Evolutionary conservation across 2,329 filamentous ascomycete genomes (phyloP).

Genomic region (Dactylellina sp.): DNA sequence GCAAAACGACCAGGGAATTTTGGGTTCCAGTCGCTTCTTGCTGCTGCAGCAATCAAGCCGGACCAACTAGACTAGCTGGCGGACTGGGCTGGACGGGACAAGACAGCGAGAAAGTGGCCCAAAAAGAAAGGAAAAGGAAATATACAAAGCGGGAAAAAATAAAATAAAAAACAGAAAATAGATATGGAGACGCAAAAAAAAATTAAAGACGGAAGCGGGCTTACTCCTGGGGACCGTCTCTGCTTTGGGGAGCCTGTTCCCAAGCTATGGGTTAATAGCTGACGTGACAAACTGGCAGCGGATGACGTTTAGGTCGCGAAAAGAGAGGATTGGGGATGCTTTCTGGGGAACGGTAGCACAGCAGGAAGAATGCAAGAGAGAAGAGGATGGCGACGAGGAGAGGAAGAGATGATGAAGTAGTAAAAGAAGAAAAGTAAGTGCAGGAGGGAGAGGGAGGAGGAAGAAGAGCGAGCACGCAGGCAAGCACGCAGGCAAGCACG

Average conservation of each 20-base stretch:
- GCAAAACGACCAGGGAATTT: constrained; percentile 46
- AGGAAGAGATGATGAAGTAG: neutral
- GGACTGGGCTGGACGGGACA: neutral
- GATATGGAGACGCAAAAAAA: constrained; percentile 10
- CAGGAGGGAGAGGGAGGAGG: constrained; percentile 10
- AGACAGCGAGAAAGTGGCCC: constrained; percentile 2
- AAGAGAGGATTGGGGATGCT: constrained; percentile 2
- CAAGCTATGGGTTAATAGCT: constrained; percentile 7
- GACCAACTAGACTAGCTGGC: constrained; percentile 8
- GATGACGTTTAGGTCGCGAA: constrained; percentile 43
- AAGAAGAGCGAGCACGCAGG: constrained; percentile 6
- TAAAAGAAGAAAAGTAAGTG: constrained; percentile 18
- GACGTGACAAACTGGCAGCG: constrained; percentile 34
- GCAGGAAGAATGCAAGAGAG: constrained; percentile 6
- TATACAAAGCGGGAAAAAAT: too few species aligned
- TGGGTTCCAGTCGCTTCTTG: constrained; percentile 18
- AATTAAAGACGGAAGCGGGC: constrained; percentile 2
- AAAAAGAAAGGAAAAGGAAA: too few species aligned
- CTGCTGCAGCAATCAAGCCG: constrained; percentile 34
- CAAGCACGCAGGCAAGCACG: neutral
- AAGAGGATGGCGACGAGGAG: neutral
- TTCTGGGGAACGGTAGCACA: constrained; percentile 39
- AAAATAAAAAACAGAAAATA: too few species aligned
- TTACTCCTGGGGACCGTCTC: constrained; percentile 21
- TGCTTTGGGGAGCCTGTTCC: constrained; percentile 29